Evolutionary conservation across 2,329 filamentous ascomycete genomes (phyloP).

Genomic region (Laburnicola sp.): DNA sequence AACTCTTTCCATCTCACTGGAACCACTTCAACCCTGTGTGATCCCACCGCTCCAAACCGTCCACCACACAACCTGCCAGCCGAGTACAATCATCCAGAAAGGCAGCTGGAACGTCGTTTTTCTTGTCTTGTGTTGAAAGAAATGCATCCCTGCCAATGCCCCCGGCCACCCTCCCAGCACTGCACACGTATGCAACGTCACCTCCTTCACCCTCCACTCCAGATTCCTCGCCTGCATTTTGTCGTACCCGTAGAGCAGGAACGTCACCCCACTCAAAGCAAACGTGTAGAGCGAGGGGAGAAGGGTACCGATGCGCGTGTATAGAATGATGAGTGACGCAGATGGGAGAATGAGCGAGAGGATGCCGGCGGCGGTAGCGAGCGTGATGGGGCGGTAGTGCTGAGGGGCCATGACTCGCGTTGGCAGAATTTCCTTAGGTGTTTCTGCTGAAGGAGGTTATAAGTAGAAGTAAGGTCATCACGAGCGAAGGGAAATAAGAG

Average conservation of each 20-base stretch:
- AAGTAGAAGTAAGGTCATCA: too few relatives aligned
- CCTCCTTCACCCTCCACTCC: constrained; percentile 39
- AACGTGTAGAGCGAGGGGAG: constrained; percentile 23
- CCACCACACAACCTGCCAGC: constrained; percentile 35
- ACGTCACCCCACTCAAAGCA: constrained; percentile 28
- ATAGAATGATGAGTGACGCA: constrained; percentile 52
- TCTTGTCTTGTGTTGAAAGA: constrained; percentile 43
- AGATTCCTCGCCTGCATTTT: constrained; percentile 40
- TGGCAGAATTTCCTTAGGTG: neutral
- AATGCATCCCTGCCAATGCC: constrained; percentile 39
- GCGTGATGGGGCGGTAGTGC: constrained; percentile 31
- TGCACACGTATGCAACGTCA: constrained; percentile 33
- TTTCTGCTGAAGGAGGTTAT: too few relatives aligned
- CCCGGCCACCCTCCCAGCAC: constrained; percentile 42
- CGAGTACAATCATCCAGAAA: constrained; percentile 38
- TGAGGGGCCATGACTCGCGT: constrained; percentile 4
- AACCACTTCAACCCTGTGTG: neutral
- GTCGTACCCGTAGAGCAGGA: constrained; percentile 41
- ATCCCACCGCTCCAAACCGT: constrained; percentile 20
- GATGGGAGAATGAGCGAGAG: constrained; percentile 57
- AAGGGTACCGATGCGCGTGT: constrained; percentile 17
- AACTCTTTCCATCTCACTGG: too few relatives aligned
- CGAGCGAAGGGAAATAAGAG: too few relatives aligned
- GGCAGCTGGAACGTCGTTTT: constrained; percentile 33
- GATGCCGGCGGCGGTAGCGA: constrained; percentile 28